A percentile compares a stretch with the other conserved stretches of the same genome.
Conservation (phyloP, 2,329 filamentous ascomycete species). For the Aspergillus pseudotamarii region DNA sequence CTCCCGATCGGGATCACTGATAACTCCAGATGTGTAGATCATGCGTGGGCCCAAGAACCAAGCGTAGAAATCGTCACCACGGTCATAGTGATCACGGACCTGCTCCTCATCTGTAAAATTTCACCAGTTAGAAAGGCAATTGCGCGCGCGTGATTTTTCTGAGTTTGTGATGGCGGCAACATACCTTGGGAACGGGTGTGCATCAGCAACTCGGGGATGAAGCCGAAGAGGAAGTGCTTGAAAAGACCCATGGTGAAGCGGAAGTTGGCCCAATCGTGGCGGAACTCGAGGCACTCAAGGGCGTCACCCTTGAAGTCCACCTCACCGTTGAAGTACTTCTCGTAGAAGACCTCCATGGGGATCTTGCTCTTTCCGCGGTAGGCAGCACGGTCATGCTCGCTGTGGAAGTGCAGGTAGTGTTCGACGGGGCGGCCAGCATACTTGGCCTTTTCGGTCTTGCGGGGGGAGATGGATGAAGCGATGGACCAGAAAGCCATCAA, state of each 20-base stretch:
- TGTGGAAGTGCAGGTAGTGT: slow-evolving; percentile 68
- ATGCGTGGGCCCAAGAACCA: slow-evolving; percentile 98
- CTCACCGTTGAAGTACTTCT: slow-evolving; percentile 95
- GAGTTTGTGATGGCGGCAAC: neutral
- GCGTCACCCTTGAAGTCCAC: slow-evolving; percentile 94
- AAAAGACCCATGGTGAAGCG: slow-evolving; percentile 83
- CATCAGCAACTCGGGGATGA: slow-evolving; percentile 88
- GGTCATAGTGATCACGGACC: slow-evolving; percentile 96
- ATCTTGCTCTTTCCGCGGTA: slow-evolving; percentile 55
- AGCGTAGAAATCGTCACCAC: slow-evolving; percentile 96
- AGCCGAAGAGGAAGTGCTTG: slow-evolving; percentile 83
- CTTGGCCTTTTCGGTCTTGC: slow-evolving; percentile 89
- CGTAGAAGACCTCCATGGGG: slow-evolving; percentile 79
- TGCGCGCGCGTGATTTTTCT: neutral
- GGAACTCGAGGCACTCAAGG: slow-evolving; percentile 86
- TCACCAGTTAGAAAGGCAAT: neutral
- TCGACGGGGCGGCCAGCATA: slow-evolving; percentile 85
- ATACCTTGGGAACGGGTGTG: slow-evolving; percentile 85
- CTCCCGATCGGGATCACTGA: slow-evolving; percentile 83
- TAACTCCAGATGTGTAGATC: slow-evolving; percentile 97
- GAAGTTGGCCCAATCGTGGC: slow-evolving; percentile 97
- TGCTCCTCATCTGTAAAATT: slow-evolving; percentile 80
- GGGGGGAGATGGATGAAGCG: slow-evolving; percentile 77
- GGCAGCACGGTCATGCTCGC: slow-evolving; percentile 48
- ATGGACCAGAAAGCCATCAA: slow-evolving; percentile 80